A percentile compares a stretch with the other conserved stretches of the same genome.
Evolutionary conservation across 176 grass and related monocot genomes (phyloP).

Genomic region (Dactylis glomerata): DNA sequence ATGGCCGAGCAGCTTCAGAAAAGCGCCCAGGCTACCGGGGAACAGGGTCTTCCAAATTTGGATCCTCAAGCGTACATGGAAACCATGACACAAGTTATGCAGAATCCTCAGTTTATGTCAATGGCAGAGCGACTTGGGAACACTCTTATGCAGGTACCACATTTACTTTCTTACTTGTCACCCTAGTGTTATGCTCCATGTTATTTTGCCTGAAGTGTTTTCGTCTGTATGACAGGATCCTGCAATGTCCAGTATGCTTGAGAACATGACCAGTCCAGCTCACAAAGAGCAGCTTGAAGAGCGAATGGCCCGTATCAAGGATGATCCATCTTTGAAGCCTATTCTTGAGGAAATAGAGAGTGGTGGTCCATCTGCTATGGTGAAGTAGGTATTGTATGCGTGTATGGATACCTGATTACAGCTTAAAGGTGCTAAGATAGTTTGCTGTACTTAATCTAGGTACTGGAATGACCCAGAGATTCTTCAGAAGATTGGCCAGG

Average conservation of each 20-base stretch:
- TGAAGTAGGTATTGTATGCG: constrained; percentile 63
- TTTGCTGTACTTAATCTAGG: constrained; percentile 41
- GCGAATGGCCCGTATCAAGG: constrained; percentile 72
- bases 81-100: constrained; percentile 88
- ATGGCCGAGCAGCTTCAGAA: constrained; percentile 91
- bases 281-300: constrained; percentile 91
- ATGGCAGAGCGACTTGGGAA: constrained; percentile 88
- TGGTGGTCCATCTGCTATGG: constrained; percentile 84
- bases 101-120: constrained; percentile 84
- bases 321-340: constrained; percentile 77
- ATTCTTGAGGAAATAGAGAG: constrained; percentile 91
- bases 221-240: constrained; percentile 57
- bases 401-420: neutral
- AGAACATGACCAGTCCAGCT: constrained; percentile 68
- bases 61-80: constrained; percentile 79
- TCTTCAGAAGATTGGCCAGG: constrained; percentile 92
- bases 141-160: constrained; percentile 74
- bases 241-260: constrained; percentile 82
- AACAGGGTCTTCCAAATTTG: constrained; percentile 63
- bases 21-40: constrained; percentile 56
- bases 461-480: constrained; percentile 96
- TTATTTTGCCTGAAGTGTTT: neutral
- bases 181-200: neutral
- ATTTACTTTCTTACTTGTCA: neutral
- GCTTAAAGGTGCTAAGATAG: constrained; percentile 6